A percentile compares a stretch with the other conserved stretches of the same genome.
phyloP scores from a whole-genome alignment of 1,284 basidiomycete genomes.

The Cerrena zonata region DNA sequence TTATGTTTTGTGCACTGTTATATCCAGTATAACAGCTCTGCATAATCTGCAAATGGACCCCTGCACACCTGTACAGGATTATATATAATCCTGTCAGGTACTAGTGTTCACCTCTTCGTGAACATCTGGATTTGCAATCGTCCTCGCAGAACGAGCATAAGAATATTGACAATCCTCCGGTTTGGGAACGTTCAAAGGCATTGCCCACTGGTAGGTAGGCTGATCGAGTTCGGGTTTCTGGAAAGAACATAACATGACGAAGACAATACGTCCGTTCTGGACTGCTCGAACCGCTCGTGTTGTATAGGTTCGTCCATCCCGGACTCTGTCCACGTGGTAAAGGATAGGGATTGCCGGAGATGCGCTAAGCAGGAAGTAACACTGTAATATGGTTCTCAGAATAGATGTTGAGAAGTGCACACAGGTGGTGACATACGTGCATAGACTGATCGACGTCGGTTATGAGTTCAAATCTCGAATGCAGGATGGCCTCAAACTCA shows the following conservation, averaged over 20 bases:
- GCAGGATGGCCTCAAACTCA: too few relatives aligned
- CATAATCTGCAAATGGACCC: too few relatives aligned
- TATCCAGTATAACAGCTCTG: too few relatives aligned
- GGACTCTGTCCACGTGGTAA: constrained; percentile 81
- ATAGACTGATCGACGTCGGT: not conserved
- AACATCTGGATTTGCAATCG: constrained; percentile 16
- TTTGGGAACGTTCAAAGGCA: constrained; percentile 51
- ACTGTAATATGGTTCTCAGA: too few relatives aligned
- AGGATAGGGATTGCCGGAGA: constrained; percentile 74
- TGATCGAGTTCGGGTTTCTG: constrained; percentile 76
- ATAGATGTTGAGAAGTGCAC: too few relatives aligned
- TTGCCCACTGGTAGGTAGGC: constrained; percentile 56
- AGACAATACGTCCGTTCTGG: constrained; percentile 74
- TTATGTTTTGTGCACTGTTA: too few relatives aligned
- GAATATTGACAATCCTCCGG: constrained; percentile 63
- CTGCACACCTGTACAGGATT: too few relatives aligned
- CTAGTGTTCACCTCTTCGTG: constrained; percentile 15
- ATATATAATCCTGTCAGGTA: too few relatives aligned
- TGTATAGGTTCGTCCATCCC: constrained; percentile 70
- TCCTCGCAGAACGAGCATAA: constrained; percentile 39
- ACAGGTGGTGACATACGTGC: constrained; percentile 1
- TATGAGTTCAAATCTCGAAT: not conserved
- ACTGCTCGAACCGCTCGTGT: constrained; percentile 71
- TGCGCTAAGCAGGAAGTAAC: constrained; percentile 78
- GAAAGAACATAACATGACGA: constrained; percentile 83